Base-by-base conservation (phyloP, 2,329 filamentous ascomycete species). In the Pseudocercospora cruenta region DNA sequence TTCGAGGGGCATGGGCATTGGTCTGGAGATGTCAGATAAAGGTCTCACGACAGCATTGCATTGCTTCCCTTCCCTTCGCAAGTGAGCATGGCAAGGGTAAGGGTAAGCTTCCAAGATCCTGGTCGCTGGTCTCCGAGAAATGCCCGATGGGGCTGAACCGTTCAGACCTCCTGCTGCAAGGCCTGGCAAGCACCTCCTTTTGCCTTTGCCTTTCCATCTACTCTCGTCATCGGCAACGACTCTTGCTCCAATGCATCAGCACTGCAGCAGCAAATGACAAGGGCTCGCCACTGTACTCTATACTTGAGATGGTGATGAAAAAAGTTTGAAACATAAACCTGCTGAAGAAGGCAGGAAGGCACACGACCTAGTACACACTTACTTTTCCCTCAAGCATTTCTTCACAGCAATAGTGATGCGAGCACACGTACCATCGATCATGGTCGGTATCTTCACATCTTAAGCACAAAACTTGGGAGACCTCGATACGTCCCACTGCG, bases 321-420 rank as follows among this genome's bases (percentile, higher is more conserved):
- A 31, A 39, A 16, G 10, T 16, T 6, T 28, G 14, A 39, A 24
- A 39, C 24, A 55, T 28, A 55, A 55, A 33, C 51, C 51, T 55
- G 51, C 51, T 55, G 51, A 33, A 55, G 51, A 55, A 55, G 51
- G 51, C 51, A 55, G 26, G 51, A 55, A 55, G 26, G 51, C 51
- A 55, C 51, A 55, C 51, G 51, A 55, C 51, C 51, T 58, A 31
- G 55, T 14, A 58, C 55, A 58, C 31, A 58, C 54, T 22, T 14
- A 22, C 31, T 31, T 31, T 39, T 31, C 31, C 5, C 16, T 14
- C 6, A 7, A 10, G 16, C 8, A 19, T 24, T 2, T 24, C 55
- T 24, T 10, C 7, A 19, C 55, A 36, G n/a, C 31, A 3, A 24
- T 4, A 4, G 14, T 26, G 31, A 4, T 58, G 55, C 31, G 16